A percentile compares a stretch with the other conserved stretches of the same genome.
phyloP scores from a whole-genome alignment of 805 yeast species.

The Yarrowia deformans region DNA sequence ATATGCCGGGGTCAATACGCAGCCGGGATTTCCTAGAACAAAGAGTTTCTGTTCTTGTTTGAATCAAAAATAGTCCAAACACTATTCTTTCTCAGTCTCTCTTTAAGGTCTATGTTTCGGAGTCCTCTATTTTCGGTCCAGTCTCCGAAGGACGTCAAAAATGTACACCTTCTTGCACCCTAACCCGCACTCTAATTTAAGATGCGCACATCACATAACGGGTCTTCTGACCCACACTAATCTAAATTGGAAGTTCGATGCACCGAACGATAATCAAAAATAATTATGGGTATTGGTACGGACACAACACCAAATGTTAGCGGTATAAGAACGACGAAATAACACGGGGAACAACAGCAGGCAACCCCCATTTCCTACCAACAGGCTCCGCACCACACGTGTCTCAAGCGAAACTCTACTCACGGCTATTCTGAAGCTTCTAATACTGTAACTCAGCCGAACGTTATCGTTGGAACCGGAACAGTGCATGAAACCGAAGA shows the following conservation, averaged over 20 bases:
- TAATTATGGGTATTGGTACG: not conserved
- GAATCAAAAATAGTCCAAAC: not conserved
- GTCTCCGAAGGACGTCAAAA: not conserved
- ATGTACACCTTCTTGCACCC: not conserved
- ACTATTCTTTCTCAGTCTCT: not conserved
- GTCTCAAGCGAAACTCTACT: conserved; percentile 4
- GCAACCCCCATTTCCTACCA: too few species aligned
- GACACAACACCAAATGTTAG: too few species aligned
- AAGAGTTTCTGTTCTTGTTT: not conserved
- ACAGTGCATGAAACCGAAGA: not conserved
- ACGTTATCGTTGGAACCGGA: conserved; percentile 14
- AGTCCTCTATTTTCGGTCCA: conserved; percentile 3
- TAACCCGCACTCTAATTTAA: conserved; percentile 13
- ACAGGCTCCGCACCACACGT: not conserved
- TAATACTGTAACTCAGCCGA: not conserved
- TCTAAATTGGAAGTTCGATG: conserved; percentile 37
- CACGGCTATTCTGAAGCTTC: conserved; percentile 5
- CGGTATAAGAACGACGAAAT: too few species aligned
- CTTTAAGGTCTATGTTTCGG: not conserved
- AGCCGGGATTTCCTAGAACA: not conserved
- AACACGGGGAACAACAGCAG: too few species aligned
- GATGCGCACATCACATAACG: conserved; percentile 23
- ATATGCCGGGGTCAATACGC: not conserved
- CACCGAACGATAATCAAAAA: conserved; percentile 12
- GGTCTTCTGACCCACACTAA: conserved; percentile 33